phyloP scores from a whole-genome alignment of 129 eudicot genomes.

The Flaveria linearis region DNA sequence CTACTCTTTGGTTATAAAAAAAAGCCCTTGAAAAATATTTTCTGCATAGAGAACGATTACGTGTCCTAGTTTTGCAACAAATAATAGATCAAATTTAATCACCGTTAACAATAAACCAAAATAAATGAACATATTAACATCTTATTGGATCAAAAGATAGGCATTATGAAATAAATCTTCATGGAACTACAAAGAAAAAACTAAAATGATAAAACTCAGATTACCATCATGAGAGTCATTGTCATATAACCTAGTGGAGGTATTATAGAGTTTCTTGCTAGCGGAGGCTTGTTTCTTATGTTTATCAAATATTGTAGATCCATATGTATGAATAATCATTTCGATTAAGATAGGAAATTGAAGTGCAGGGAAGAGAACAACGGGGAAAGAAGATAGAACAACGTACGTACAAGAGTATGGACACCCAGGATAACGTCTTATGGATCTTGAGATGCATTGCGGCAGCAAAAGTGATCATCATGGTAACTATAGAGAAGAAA shows the following conservation, averaged over 20 bases:
- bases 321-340: slow-evolving; percentile 43
- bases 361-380: slow-evolving; percentile 40
- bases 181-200: background rate
- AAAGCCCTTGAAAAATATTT: background rate
- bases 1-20: background rate
- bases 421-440: slow-evolving; percentile 42
- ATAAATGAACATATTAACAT: background rate
- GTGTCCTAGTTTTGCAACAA: background rate
- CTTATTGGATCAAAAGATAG: background rate
- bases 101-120: background rate
- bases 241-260: background rate
- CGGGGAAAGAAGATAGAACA: slow-evolving; percentile 36
- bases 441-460: slow-evolving; percentile 43
- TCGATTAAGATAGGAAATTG: slow-evolving; percentile 56
- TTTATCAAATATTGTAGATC: slow-evolving; percentile 39
- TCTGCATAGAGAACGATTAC: background rate
- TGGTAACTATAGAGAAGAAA: slow-evolving; percentile 53
- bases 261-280: slow-evolving; percentile 1
- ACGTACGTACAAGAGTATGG: slow-evolving; percentile 48
- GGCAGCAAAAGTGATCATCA: slow-evolving; percentile 56
- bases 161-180: background rate
- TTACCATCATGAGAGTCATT: background rate
- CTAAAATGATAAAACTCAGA: background rate
- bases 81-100: background rate
- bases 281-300: slow-evolving; percentile 18